phyloP scores from a whole-genome alignment of 257 asterid genomes.

The Echium plantagineum region DNA sequence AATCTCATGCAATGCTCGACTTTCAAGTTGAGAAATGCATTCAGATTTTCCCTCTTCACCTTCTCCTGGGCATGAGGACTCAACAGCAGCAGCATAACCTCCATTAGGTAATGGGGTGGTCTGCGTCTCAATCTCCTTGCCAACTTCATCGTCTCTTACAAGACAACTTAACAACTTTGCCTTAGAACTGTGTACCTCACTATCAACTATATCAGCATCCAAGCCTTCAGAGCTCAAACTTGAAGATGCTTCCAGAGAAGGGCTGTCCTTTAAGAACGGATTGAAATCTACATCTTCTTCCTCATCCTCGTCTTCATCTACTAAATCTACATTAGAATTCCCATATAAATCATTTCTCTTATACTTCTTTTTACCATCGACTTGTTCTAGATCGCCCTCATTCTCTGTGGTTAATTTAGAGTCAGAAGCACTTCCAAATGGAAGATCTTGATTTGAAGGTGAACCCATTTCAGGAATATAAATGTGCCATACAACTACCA shows the following conservation, averaged over 20 bases:
- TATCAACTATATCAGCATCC: constrained; percentile 56
- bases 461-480: constrained; percentile 11
- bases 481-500: constrained; percentile 1
- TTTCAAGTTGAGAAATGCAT: constrained; percentile 24
- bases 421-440: constrained; percentile 16
- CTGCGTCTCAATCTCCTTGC: constrained; percentile 47
- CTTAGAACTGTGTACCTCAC: constrained; percentile 21
- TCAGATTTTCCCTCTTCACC: constrained; percentile 17
- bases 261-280: constrained; percentile 58
- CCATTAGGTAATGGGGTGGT: constrained; percentile 25
- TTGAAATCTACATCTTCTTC: constrained; percentile 88
- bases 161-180: constrained; percentile 18
- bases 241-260: constrained; percentile 72
- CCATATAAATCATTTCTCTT: constrained; percentile 15
- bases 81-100: constrained; percentile 15
- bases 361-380: constrained; percentile 24
- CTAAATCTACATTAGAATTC: neutral
- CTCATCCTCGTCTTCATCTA: constrained; percentile 41
- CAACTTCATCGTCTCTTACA: constrained; percentile 36
- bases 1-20: constrained; percentile 23
- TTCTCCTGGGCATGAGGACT: constrained; percentile 8
- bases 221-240: constrained; percentile 86
- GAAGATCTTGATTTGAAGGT: constrained; percentile 22
- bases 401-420: constrained; percentile 16
- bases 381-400: constrained; percentile 22